Conservation (phyloP, 1,284 basidiomycete species). For the Meira nashicola region DNA sequence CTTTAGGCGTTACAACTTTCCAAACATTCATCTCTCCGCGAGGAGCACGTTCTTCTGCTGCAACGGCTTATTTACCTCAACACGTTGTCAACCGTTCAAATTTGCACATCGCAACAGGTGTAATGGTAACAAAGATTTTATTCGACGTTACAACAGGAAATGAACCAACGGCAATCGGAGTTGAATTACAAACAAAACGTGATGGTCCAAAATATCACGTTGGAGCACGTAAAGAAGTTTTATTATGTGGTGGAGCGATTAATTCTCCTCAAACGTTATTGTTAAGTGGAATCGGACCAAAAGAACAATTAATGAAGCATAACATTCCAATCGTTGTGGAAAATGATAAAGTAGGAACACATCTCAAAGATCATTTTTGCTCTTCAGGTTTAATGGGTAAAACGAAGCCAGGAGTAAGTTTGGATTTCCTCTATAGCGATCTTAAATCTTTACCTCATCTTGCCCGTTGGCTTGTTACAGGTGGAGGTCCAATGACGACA, state of each 20-base stretch:
- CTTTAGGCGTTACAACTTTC: conserved; percentile 30
- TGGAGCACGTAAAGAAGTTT: conserved; percentile 36
- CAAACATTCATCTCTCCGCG: conserved; percentile 36
- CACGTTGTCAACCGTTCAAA: conserved; percentile 32
- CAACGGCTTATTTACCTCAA: conserved; percentile 32
- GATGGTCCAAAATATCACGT: conserved; percentile 34
- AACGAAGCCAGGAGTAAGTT: conserved; percentile 27
- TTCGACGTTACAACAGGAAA: conserved; percentile 24
- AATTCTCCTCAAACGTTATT: conserved; percentile 47
- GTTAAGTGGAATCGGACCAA: conserved; percentile 38
- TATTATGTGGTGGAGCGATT: conserved; percentile 46
- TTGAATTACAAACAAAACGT: conserved; percentile 30
- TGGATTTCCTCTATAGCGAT: conserved; percentile 22
- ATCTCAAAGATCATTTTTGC: conserved; percentile 45
- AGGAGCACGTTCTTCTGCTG: conserved; percentile 32
- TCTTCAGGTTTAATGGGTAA: conserved; percentile 24
- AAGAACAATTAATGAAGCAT: conserved; percentile 22
- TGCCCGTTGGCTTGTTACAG: conserved; percentile 33
- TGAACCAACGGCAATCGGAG: conserved; percentile 31
- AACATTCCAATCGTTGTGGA: conserved; percentile 24
- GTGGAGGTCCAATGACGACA: conserved; percentile 29
- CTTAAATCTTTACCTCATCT: conserved; percentile 23
- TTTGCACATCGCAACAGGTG: conserved; percentile 34
- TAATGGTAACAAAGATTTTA: conserved; percentile 31
- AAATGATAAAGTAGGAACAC: conserved; percentile 31